Conservation (phyloP, 352 stramenopile genomes). For the Thraustochytrium sp. region DNA sequence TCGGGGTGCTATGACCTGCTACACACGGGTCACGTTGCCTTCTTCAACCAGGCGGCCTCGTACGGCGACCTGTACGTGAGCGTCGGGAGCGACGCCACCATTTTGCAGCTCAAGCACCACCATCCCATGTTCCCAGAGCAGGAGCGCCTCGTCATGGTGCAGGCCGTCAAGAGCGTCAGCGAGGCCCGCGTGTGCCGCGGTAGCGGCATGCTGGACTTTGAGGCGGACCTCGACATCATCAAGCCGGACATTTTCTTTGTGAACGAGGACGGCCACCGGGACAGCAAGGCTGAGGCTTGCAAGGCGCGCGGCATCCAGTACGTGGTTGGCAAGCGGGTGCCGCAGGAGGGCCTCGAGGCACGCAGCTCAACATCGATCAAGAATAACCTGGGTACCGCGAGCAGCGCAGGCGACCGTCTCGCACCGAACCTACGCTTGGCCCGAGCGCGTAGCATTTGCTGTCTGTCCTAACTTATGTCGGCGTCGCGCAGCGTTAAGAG, state of each 20-base stretch:
- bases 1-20: constrained; percentile 34
- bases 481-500: no score
- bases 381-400: no score
- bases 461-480: no score
- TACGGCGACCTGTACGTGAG: constrained; percentile 35
- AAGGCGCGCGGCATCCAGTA: constrained; percentile 9
- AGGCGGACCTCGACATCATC: constrained; percentile 22
- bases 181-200: constrained; percentile 27
- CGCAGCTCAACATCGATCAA: constrained; percentile 25
- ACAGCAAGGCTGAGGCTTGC: constrained; percentile 18
- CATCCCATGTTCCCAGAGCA: constrained; percentile 3
- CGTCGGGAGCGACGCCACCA: constrained; percentile 34
- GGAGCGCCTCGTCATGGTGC: constrained; percentile 1
- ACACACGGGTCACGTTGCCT: constrained; percentile 32
- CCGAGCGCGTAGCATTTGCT: no score
- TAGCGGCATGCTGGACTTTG: constrained; percentile 36
- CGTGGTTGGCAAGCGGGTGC: constrained; percentile 6
- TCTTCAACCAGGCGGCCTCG: constrained; percentile 8
- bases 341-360: background rate
- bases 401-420: background rate
- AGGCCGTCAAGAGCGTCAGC: background rate
- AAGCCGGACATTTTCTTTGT: constrained; percentile 39
- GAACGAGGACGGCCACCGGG: constrained; percentile 30
- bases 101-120: constrained; percentile 6
- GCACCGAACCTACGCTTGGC: no score